phyloP scores from a whole-genome alignment of 768 basidiomycete species.

The Lactifluus hygrophoroides region DNA sequence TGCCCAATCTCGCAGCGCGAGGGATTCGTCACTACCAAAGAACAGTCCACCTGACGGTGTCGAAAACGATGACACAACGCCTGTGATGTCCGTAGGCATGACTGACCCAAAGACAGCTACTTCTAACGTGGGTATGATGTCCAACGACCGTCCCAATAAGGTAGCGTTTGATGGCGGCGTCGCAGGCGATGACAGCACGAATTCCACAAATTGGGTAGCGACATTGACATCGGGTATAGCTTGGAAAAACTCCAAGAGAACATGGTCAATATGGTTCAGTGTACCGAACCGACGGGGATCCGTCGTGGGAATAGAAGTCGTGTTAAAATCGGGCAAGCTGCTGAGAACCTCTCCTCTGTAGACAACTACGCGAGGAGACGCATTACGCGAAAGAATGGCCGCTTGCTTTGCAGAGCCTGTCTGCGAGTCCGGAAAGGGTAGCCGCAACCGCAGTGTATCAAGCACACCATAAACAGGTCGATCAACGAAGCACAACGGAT shows the following conservation, averaged over 20 bases:
- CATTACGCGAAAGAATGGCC: constrained; percentile 37
- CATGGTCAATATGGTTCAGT: constrained; percentile 43
- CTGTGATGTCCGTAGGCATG: constrained; percentile 38
- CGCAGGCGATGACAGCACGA: constrained; percentile 34
- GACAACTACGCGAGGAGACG: constrained; percentile 40
- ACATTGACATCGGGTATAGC: constrained; percentile 40
- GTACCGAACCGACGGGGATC: constrained; percentile 53
- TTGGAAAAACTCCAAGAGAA: constrained; percentile 47
- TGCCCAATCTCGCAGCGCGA: constrained; percentile 45
- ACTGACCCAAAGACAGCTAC: constrained; percentile 58
- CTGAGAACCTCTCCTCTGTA: constrained; percentile 45
- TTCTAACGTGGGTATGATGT: constrained; percentile 45
- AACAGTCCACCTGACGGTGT: constrained; percentile 43
- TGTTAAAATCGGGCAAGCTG: constrained; percentile 34
- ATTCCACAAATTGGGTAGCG: constrained; percentile 41
- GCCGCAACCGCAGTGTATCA: constrained; percentile 46
- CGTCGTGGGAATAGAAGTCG: constrained; percentile 28
- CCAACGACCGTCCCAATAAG: constrained; percentile 33
- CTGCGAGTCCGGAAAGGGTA: constrained; percentile 45
- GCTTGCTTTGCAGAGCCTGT: constrained; percentile 41
- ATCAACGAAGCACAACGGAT: constrained; percentile 43
- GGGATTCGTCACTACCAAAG: constrained; percentile 48
- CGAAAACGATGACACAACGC: constrained; percentile 43
- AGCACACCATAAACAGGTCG: constrained; percentile 59
- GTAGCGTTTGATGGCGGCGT: constrained; percentile 37